Conservation (phyloP, 2,329 filamentous ascomycete genomes). For the Pyricularia pennisetigena region DNA sequence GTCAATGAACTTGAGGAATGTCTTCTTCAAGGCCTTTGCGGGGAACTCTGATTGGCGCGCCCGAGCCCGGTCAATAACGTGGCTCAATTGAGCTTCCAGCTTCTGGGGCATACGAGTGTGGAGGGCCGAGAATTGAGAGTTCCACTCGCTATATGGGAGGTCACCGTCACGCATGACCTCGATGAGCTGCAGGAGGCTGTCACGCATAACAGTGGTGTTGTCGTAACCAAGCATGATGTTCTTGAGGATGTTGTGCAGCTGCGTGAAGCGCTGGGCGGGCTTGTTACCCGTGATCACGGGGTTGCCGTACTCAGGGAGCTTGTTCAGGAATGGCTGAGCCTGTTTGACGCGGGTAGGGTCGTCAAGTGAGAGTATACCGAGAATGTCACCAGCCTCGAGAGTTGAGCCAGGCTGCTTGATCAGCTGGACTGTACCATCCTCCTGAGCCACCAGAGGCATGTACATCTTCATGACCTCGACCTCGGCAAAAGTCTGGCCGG, state of each 20-base stretch:
- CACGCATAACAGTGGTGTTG: slow-evolving; percentile 92
- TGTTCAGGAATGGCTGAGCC: slow-evolving; percentile 84
- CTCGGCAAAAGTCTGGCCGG: slow-evolving; percentile 89
- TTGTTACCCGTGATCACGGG: slow-evolving; percentile 86
- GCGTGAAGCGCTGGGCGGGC: slow-evolving; percentile 75
- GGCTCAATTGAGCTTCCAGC: slow-evolving; percentile 71
- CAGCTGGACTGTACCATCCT: slow-evolving; percentile 92
- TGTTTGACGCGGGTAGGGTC: slow-evolving; percentile 96
- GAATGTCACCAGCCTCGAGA: slow-evolving; percentile 92
- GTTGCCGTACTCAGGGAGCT: slow-evolving; percentile 77
- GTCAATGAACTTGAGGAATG: slow-evolving; percentile 78
- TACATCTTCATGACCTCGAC: slow-evolving; percentile 99
- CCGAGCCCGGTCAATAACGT: slow-evolving; percentile 78
- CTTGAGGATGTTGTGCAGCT: slow-evolving; percentile 66
- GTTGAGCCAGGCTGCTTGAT: slow-evolving; percentile 99
- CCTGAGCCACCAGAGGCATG: slow-evolving; percentile 92
- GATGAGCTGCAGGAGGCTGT: slow-evolving; percentile 80
- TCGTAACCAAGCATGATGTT: slow-evolving; percentile 93
- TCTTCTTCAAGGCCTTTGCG: slow-evolving; percentile 75
- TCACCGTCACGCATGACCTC: slow-evolving; percentile 82
- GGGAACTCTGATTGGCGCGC: slow-evolving; percentile 79
- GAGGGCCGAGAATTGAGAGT: slow-evolving; percentile 89
- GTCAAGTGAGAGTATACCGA: slow-evolving; percentile 93
- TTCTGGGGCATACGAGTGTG: slow-evolving; percentile 95
- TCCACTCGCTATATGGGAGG: slow-evolving; percentile 94